Base-by-base conservation (phyloP, 768 basidiomycete species). In the Tulasnella sp. region DNA sequence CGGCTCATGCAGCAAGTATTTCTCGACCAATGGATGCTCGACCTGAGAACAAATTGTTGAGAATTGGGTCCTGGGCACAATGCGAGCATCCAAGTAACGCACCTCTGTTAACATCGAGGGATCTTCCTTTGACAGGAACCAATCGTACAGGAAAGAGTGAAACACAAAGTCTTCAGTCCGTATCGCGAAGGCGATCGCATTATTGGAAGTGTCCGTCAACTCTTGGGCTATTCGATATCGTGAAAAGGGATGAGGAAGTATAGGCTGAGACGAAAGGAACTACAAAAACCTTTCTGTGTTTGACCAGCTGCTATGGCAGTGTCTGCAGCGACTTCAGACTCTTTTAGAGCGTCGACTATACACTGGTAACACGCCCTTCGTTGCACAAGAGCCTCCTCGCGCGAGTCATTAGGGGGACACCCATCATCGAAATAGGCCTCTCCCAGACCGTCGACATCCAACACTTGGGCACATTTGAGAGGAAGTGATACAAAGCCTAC, bases 81-180 rank as follows among this genome's bases (percentile, higher is more conserved):
- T 17, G n/a, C 49, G 51, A 49, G 5, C 43, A 42, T 53, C 41
- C 19, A 38, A n/a, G 12, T 24, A 19, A 65, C 80, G 44, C 61
- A 92, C 94, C 78, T 93, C 92, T 41, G 98, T 75, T 17, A 99
- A 73, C 66, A 92, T 87, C 67, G 97, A 91, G 22, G 89, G 85
- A 64, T 90, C 74, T 3, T 83, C 81, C 30, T 81, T 80, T 27
- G 74, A 73, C 45, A 96, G 86, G 50, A 93, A 74, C 96, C 96
- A 98, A 65, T 96, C 91, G 67, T 99, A 99, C 60, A 99, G 69
- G 17, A 83, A 84, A 30, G 86, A 91, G 71, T 98, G 92, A 73
- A 98, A 97, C 73, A 93, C 81, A 65, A 92, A 85, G 69, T 98
- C 96, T 30, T 85, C 80, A 65, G 84, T 84, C 4, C 80, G 75